A percentile compares a stretch with the other conserved stretches of the same genome.
Conservation (phyloP, 179 eudicot genomes). For the Gypsophila paniculata region DNA sequence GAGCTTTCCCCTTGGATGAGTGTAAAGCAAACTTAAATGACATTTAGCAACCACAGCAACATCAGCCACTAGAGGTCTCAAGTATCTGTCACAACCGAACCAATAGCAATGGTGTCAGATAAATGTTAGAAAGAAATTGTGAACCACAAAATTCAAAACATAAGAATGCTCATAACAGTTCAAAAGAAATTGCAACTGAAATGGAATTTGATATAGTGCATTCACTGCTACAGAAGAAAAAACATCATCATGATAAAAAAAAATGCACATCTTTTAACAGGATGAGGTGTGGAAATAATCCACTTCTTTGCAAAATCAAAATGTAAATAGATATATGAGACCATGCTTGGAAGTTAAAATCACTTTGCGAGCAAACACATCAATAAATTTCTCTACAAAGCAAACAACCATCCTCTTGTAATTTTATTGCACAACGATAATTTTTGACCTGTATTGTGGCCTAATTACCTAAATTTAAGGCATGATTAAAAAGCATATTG, state of each 20-base stretch:
- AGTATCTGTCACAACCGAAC: conserved; percentile 48
- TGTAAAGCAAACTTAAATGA: conserved; percentile 83
- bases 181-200: background rate
- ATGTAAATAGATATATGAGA: too few species aligned
- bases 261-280: too few species aligned
- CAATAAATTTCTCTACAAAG: too few species aligned
- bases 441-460: too few species aligned
- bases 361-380: too few species aligned
- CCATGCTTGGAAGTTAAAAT: too few species aligned
- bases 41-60: conserved; percentile 94
- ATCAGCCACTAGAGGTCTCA: conserved; percentile 92
- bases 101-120: conserved; percentile 11
- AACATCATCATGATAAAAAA: background rate
- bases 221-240: background rate
- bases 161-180: background rate
- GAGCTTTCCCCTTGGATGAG: conserved; percentile 80
- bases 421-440: too few species aligned
- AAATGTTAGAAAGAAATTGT: conserved; percentile 2
- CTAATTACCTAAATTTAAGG: too few species aligned
- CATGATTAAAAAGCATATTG: too few species aligned
- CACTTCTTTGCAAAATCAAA: too few species aligned
- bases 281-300: too few species aligned
- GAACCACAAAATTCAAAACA: background rate
- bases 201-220: background rate
- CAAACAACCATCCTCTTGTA: too few species aligned